phyloP scores from a whole-genome alignment of 2,329 filamentous ascomycete species.

The Colletotrichum tanaceti region DNA sequence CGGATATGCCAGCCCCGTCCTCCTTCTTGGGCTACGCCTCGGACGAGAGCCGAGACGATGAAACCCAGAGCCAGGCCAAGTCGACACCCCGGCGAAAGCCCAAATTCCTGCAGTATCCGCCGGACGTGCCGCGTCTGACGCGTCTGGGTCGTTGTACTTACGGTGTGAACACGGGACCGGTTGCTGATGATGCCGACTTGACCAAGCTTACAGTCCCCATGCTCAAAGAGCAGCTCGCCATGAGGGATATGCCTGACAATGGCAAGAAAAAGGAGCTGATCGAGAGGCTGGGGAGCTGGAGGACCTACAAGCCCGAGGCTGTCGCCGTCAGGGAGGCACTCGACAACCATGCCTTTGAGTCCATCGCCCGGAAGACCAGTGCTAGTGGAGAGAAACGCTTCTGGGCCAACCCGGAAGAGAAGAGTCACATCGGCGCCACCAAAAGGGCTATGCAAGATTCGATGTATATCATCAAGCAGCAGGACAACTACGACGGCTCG shows the following conservation, averaged over 20 bases:
- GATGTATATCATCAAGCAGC: slow-evolving; percentile 33
- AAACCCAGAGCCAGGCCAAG: background rate
- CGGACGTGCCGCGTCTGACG: slow-evolving; percentile 22
- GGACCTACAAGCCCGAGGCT: slow-evolving; percentile 14
- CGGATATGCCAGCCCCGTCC: background rate
- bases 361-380: background rate
- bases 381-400: slow-evolving; percentile 9
- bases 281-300: slow-evolving; percentile 25
- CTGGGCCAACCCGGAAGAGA: slow-evolving; percentile 2
- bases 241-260: slow-evolving; percentile 18
- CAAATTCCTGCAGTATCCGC: slow-evolving; percentile 27
- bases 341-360: slow-evolving; percentile 10
- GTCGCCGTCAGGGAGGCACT: slow-evolving; percentile 12
- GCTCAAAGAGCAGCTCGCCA: slow-evolving; percentile 35
- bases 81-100: background rate
- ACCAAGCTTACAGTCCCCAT: slow-evolving; percentile 22
- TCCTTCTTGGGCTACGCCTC: background rate
- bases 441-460: slow-evolving; percentile 23
- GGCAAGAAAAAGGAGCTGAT: slow-evolving; percentile 31
- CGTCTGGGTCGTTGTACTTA: slow-evolving; percentile 27
- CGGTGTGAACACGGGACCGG: slow-evolving; percentile 32
- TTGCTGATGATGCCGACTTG: slow-evolving; percentile 35
- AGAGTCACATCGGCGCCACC: slow-evolving; percentile 6
- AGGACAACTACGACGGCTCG: background rate
- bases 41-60: background rate